phyloP scores from a whole-genome alignment of 306 rosid genomes.

The Quercus variabilis region DNA sequence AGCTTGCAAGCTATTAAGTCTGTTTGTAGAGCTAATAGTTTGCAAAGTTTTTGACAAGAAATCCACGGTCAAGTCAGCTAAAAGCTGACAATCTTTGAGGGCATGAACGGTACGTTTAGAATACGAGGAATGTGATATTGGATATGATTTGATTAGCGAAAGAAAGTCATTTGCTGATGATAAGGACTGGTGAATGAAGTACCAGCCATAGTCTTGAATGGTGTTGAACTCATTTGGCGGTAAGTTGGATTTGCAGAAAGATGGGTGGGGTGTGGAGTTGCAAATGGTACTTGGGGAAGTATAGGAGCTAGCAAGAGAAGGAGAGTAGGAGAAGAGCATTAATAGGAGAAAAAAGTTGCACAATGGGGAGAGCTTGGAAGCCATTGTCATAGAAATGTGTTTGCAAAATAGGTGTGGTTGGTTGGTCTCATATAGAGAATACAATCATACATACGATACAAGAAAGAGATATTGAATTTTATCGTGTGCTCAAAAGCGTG shows the following conservation, averaged over 20 bases:
- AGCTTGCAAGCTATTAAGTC: neutral
- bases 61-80: conserved; percentile 23
- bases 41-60: conserved; percentile 19
- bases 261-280: conserved; percentile 29
- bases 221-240: conserved; percentile 7
- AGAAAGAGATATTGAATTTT: too few species aligned
- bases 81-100: conserved; percentile 27
- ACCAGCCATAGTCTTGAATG: conserved; percentile 10
- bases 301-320: conserved; percentile 8
- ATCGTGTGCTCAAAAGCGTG: too few species aligned
- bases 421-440: neutral
- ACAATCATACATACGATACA: neutral
- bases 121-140: conserved; percentile 4
- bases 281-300: conserved; percentile 9
- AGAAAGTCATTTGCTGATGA: conserved; percentile 22
- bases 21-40: conserved; percentile 16
- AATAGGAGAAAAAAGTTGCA: neutral
- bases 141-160: conserved; percentile 11
- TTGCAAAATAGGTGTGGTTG: neutral
- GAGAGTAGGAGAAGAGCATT: conserved; percentile 4
- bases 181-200: conserved; percentile 33
- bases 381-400: conserved; percentile 19
- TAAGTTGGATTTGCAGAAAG: conserved; percentile 32
- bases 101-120: conserved; percentile 21
- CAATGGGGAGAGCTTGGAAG: conserved; percentile 4